Conservation (phyloP, 2,329 filamentous ascomycete genomes). For the Sarocladiaceae sp. region DNA sequence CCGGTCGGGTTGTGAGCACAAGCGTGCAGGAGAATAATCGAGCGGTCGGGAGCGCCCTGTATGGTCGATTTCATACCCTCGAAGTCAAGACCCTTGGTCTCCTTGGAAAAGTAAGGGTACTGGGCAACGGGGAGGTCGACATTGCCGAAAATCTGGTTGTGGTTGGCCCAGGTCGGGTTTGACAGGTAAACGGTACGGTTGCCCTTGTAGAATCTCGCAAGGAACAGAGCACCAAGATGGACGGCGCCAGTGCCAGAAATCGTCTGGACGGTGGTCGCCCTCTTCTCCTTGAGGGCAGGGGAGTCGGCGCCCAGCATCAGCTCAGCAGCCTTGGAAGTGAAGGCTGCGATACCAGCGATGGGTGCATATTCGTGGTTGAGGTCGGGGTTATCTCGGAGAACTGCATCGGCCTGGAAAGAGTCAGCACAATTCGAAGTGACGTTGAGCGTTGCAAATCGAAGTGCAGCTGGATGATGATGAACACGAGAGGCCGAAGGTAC, state of each 20-base stretch:
- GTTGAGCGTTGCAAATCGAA: neutral
- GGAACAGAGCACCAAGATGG: slow-evolving; percentile 89
- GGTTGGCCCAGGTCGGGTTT: slow-evolving; percentile 96
- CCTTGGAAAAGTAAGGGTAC: slow-evolving; percentile 90
- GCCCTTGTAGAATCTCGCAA: slow-evolving; percentile 79
- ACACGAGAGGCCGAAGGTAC: neutral
- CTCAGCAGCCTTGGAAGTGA: slow-evolving; percentile 86
- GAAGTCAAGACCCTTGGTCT: slow-evolving; percentile 88
- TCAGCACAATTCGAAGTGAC: slow-evolving; percentile 14
- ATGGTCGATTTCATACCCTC: slow-evolving; percentile 76
- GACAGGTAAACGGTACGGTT: slow-evolving; percentile 81
- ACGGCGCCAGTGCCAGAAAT: slow-evolving; percentile 96
- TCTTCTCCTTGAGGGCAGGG: slow-evolving; percentile 76
- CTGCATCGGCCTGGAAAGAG: slow-evolving; percentile 70
- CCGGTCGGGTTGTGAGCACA: slow-evolving; percentile 98
- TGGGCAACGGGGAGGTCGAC: slow-evolving; percentile 69
- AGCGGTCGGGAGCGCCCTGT: slow-evolving; percentile 64
- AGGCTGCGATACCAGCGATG: slow-evolving; percentile 79
- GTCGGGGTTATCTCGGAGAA: slow-evolving; percentile 79
- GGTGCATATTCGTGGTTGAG: slow-evolving; percentile 98
- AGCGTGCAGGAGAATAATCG: slow-evolving; percentile 85
- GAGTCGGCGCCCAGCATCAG: slow-evolving; percentile 77
- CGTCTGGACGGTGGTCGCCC: slow-evolving; percentile 77
- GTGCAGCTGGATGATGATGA: neutral
- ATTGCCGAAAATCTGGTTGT: slow-evolving; percentile 97